Conservation (phyloP, 2,329 filamentous ascomycete genomes). For the Aspergillus jensenii region DNA sequence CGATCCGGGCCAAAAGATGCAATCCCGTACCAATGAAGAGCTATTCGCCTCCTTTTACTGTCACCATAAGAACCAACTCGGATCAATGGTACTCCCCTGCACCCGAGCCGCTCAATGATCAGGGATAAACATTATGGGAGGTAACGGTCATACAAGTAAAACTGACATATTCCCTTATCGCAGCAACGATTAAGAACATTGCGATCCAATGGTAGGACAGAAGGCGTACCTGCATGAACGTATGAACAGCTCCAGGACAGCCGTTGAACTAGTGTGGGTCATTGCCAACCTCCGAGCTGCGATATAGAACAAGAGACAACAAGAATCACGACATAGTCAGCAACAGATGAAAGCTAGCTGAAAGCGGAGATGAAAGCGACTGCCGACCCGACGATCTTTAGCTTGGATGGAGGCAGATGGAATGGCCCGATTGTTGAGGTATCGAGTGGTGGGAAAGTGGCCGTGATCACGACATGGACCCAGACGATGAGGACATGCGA, state of each 20-base stretch:
- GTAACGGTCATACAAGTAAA: background rate
- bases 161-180: background rate
- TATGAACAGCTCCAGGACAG: background rate
- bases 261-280: background rate
- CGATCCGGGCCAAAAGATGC: too few relatives aligned
- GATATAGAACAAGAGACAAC: background rate
- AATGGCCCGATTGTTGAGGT: background rate
- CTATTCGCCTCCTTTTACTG: background rate
- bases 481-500: background rate
- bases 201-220: background rate
- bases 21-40: background rate
- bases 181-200: background rate
- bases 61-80: background rate
- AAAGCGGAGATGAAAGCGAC: constrained; percentile 1
- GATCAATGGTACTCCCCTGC: background rate
- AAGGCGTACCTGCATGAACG: background rate
- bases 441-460: background rate
- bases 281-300: background rate
- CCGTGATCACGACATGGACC: background rate
- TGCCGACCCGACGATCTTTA: background rate
- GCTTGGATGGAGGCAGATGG: background rate
- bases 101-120: background rate
- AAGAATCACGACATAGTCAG: background rate
- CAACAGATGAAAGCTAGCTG: background rate
- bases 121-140: background rate